Evolutionary conservation across 306 rosid genomes (phyloP).

Genomic region (Acacia crassicarpa): DNA sequence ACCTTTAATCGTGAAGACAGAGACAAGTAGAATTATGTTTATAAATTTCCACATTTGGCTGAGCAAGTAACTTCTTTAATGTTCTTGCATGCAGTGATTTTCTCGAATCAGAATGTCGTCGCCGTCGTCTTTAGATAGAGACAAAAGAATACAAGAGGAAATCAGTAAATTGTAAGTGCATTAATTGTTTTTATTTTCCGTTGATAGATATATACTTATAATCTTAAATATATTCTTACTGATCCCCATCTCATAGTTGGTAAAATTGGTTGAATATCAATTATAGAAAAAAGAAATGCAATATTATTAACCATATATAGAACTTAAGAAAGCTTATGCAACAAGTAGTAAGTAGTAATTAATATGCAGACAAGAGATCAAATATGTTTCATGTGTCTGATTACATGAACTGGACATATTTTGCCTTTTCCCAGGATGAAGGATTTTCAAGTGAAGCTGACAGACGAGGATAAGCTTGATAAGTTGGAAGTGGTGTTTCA

Average conservation of each 20-base stretch:
- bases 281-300: background rate
- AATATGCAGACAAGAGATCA: too few species aligned
- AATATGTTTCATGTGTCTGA: too few species aligned
- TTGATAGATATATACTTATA: too few species aligned
- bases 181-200: background rate
- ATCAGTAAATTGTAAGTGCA: constrained; percentile 52
- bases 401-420: background rate
- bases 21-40: background rate
- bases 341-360: too few species aligned
- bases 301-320: background rate
- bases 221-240: too few species aligned
- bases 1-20: background rate
- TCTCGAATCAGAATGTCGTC: constrained; percentile 69
- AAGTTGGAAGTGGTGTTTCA: background rate
- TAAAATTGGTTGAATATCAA: too few species aligned
- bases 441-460: background rate
- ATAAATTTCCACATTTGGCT: background rate
- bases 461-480: too few species aligned
- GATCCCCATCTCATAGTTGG: too few species aligned
- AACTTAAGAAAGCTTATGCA: too few species aligned
- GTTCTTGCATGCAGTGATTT: constrained; percentile 11
- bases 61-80: background rate
- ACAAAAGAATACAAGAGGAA: constrained; percentile 84
- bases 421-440: background rate
- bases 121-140: constrained; percentile 80